Conservation (phyloP, 345 rosid species). For the Citrus glauca region DNA sequence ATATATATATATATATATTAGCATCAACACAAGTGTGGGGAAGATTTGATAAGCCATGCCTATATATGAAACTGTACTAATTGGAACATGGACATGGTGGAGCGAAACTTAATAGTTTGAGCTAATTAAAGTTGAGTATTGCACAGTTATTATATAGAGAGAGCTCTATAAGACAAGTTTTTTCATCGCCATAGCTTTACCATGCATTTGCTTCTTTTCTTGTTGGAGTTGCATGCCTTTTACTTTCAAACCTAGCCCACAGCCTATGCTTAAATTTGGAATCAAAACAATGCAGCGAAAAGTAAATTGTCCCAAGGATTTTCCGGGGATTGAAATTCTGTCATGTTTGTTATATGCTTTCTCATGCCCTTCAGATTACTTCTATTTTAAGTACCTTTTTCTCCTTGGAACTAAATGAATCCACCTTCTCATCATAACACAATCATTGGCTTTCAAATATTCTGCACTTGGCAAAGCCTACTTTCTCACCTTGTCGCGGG, state of each 20-base stretch:
- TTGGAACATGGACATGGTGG: no score
- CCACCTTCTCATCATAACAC: background rate
- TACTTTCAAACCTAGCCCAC: background rate
- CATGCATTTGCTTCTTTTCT: background rate
- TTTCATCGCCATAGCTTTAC: background rate
- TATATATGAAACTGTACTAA: background rate
- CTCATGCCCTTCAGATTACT: background rate
- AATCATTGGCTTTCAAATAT: background rate
- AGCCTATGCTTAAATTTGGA: background rate
- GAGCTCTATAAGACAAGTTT: background rate
- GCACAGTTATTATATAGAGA: background rate
- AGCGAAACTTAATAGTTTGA: no score
- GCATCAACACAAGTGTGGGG: background rate
- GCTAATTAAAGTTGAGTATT: no score
- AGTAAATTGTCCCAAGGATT: background rate
- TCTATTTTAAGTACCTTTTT: background rate
- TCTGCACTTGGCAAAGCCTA: background rate
- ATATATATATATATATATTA: no score
- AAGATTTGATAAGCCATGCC: background rate
- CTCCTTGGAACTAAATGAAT: background rate
- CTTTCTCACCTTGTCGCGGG: background rate
- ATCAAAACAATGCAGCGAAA: background rate
- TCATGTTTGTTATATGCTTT: background rate
- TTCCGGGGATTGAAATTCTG: background rate
- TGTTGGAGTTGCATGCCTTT: background rate